Conservation (phyloP, 2,329 filamentous ascomycete species). For the Aspergillus sp. region DNA sequence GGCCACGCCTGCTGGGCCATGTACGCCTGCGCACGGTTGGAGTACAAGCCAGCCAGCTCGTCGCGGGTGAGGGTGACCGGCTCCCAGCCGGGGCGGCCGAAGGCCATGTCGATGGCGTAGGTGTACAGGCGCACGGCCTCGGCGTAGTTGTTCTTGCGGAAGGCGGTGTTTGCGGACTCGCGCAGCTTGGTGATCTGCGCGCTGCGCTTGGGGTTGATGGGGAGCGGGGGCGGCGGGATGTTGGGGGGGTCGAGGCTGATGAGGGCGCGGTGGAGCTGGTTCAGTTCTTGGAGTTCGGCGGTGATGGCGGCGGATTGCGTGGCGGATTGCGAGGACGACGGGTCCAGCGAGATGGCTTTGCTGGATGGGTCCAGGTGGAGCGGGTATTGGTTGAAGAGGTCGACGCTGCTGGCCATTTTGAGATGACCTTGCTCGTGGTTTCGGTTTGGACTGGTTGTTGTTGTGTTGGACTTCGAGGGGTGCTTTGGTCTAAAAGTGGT, state of each 20-base stretch:
- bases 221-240: conserved; percentile 80
- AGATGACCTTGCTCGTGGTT: neutral
- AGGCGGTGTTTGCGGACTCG: conserved; percentile 79
- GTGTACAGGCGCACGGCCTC: conserved; percentile 81
- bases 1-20: conserved; percentile 82
- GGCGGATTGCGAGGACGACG: conserved; percentile 41
- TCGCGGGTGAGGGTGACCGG: conserved; percentile 79
- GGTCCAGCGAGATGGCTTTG: conserved; percentile 65
- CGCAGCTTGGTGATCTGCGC: conserved; percentile 87
- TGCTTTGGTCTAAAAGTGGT: too few species aligned
- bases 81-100: conserved; percentile 82
- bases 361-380: conserved; percentile 77
- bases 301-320: conserved; percentile 53
- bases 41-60: conserved; percentile 75
- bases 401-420: conserved; percentile 4
- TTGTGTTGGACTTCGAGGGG: neutral
- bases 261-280: conserved; percentile 72
- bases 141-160: conserved; percentile 71
- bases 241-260: conserved; percentile 63
- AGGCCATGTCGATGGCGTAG: conserved; percentile 86
- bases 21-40: conserved; percentile 86
- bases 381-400: conserved; percentile 73
- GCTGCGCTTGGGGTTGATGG: conserved; percentile 87
- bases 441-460: neutral
- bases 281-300: conserved; percentile 70